Base-by-base conservation (phyloP, 2,329 filamentous ascomycete genomes). In the Magnaporthiopsis rhizophila region DNA sequence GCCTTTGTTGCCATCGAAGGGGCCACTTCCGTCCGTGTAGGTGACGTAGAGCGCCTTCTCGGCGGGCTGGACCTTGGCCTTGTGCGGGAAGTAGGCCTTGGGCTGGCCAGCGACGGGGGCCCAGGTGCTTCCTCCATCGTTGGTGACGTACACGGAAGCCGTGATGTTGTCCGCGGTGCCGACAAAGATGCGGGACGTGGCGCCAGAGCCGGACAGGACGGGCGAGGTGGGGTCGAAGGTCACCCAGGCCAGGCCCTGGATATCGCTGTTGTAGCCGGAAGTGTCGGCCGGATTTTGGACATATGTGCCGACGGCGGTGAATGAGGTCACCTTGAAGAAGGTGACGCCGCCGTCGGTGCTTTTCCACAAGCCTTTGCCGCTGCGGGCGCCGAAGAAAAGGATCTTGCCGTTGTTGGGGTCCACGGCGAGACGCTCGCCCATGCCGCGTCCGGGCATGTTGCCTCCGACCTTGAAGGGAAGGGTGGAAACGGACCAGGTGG, bases 381-480 rank as follows among this genome's bases (percentile, higher is more conserved):
- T 85, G 58, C 84, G 78, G 1, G 84, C 82, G 3, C 84, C 84
- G 64, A 86, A 85, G 70, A 83, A 86, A 30, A 86, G 69, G 65
- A 86, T 81, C 34, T 82, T 78, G 53, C 82, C 80, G 68, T 84
- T 83, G 59, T 81, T 78, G 2, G 84, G 84, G 69, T 86, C 84
- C 11, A 86, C 78, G 2, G 82, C 83, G 6, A 86, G 78, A 18
- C 84, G 78, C 70, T 86, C 84, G 21, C 84, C 84, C 72, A 80
- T 81, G 9, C 84, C 84, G 34, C 84, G 79, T 2, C 84, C 84
- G 9, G 84, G 83, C 83, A 86, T 86, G 69, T 86, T 86, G 0
- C 84, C 84, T 9, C 84, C 84, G 59, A 85, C 81, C 70, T 86
- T 86, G 75, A 86, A 86, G 2, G 81, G 77, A 0, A 86, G 75